A percentile compares a stretch with the other conserved stretches of the same genome.
Conservation (phyloP, 306 rosid genomes). For the Rosa rugosa region DNA sequence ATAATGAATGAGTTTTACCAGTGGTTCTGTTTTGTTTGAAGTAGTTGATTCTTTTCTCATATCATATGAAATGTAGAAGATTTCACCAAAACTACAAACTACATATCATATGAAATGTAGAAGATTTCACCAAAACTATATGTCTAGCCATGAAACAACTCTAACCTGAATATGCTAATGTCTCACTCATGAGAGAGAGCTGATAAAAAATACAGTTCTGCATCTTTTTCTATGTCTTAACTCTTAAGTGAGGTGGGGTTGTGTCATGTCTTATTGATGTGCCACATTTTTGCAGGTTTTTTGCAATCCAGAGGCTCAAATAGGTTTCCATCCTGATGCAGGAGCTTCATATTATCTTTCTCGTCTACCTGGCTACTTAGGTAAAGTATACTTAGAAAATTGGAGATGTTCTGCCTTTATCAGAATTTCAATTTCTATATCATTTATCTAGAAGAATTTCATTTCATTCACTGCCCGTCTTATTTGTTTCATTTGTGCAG, state of each 20-base stretch:
- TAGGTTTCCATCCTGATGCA: constrained; percentile 97
- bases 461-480: not conserved
- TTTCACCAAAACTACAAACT: not conserved
- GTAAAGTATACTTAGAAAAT: constrained; percentile 36
- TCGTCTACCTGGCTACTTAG: constrained; percentile 92
- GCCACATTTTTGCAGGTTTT: constrained; percentile 51
- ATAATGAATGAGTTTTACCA: not conserved
- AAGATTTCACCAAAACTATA: not conserved
- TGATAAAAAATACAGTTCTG: not conserved
- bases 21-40: not conserved
- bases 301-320: constrained; percentile 85
- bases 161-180: not conserved
- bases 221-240: not conserved
- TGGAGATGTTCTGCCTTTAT: not conserved
- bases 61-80: not conserved
- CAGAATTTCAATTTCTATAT: constrained; percentile 1
- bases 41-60: not conserved
- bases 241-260: not conserved
- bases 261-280: not conserved
- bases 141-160: not conserved
- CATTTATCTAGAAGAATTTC: not conserved
- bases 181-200: not conserved
- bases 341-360: constrained; percentile 95
- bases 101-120: not conserved
- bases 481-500: constrained; percentile 39